Evolutionary conservation across 2,329 filamentous ascomycete genomes (phyloP).

Genomic region (Colletotrichum truncatum): DNA sequence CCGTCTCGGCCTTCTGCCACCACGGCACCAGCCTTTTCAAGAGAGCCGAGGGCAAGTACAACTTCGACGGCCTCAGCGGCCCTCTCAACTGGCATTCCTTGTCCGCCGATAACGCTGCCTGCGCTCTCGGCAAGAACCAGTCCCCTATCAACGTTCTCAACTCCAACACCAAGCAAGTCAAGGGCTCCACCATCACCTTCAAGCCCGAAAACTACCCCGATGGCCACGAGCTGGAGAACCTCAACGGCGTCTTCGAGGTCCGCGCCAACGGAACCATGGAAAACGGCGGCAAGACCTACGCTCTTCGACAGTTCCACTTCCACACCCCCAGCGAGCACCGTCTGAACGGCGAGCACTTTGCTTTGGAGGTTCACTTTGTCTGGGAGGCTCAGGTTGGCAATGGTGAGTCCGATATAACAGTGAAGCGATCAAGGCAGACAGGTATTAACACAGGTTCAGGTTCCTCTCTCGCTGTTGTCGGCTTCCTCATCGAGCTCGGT

Average conservation of each 20-base stretch:
- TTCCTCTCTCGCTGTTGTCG: conserved; percentile 46
- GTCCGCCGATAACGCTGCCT: conserved; percentile 53
- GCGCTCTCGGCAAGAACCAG: conserved; percentile 58
- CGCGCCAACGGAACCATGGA: conserved; percentile 56
- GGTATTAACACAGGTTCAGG: conserved; percentile 35
- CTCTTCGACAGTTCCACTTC: conserved; percentile 66
- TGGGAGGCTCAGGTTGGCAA: conserved; percentile 42
- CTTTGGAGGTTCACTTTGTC: conserved; percentile 54
- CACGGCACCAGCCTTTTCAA: conserved; percentile 47
- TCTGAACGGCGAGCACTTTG: conserved; percentile 51
- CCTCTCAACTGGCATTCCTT: conserved; percentile 63
- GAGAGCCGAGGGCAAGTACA: conserved; percentile 42
- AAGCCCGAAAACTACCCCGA: conserved; percentile 45
- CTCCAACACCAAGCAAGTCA: conserved; percentile 28
- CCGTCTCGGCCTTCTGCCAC: conserved; percentile 38
- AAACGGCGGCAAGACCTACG: conserved; percentile 49
- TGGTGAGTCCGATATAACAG: not conserved
- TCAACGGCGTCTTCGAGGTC: conserved; percentile 61
- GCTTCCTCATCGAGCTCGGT: conserved; percentile 46
- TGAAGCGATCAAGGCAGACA: not conserved
- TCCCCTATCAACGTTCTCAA: conserved; percentile 64
- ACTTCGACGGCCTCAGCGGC: conserved; percentile 52
- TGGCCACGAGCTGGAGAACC: conserved; percentile 57
- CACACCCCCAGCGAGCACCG: conserved; percentile 69
- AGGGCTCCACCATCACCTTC: conserved; percentile 43